Conservation (phyloP, 768 basidiomycete species). For the Calocera cornea region DNA sequence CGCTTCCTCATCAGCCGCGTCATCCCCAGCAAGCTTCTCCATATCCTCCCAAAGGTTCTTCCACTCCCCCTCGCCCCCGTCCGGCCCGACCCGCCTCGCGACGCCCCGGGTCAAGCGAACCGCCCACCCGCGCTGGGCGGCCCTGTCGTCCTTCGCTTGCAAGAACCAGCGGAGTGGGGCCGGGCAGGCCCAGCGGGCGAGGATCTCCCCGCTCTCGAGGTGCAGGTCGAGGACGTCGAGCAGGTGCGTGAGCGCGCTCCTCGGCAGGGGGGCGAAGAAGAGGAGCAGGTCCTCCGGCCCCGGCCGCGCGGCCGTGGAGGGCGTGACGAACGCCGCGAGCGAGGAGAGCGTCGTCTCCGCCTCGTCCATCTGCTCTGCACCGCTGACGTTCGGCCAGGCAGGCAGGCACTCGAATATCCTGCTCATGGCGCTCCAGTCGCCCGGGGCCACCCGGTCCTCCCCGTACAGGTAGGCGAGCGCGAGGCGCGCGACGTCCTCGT, state of each 20-base stretch:
- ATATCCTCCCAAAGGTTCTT: constrained; percentile 7
- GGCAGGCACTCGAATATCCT: constrained; percentile 91
- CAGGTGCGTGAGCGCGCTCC: constrained; percentile 59
- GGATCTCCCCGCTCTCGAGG: constrained; percentile 82
- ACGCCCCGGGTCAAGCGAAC: constrained; percentile 63
- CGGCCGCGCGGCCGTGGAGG: constrained; percentile 46
- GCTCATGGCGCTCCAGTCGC: constrained; percentile 76
- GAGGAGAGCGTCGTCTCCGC: constrained; percentile 72
- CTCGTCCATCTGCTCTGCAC: constrained; percentile 51
- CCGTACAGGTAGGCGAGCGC: constrained; percentile 86
- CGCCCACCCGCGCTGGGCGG: constrained; percentile 72
- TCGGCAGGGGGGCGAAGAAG: constrained; percentile 70
- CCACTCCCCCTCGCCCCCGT: constrained; percentile 8
- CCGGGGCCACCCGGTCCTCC: constrained; percentile 38
- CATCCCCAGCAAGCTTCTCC: constrained; percentile 33
- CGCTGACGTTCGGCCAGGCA: constrained; percentile 55
- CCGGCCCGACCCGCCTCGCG: constrained; percentile 6
- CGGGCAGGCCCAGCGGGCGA: constrained; percentile 75
- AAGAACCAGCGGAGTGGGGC: constrained; percentile 84
- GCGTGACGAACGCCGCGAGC: constrained; percentile 64
- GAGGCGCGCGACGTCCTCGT: constrained; percentile 71
- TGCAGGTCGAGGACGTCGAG: constrained; percentile 90
- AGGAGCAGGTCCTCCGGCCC: constrained; percentile 55
- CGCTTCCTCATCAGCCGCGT: constrained; percentile 38
- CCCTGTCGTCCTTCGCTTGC: constrained; percentile 48